Conservation (phyloP, 164 flowering plant genomes). For the Cinnamomum micranthum region DNA sequence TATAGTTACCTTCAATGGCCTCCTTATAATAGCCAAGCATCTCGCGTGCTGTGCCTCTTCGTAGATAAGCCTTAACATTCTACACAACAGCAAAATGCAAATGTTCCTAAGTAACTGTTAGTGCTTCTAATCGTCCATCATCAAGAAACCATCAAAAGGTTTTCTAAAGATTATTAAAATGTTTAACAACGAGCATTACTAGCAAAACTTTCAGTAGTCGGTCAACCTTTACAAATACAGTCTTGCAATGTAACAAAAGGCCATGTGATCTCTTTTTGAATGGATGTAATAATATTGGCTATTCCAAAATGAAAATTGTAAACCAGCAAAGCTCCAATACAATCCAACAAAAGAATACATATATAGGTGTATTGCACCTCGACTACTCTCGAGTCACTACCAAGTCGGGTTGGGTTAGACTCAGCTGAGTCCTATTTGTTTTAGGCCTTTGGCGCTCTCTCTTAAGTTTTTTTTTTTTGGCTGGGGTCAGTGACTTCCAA, state of each 20-base stretch:
- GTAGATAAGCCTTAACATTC: slow-evolving; percentile 90
- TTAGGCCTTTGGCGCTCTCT: too few species aligned
- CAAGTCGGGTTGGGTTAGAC: too few species aligned
- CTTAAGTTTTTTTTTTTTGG: too few species aligned
- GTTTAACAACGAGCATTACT: background rate
- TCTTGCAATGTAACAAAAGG: background rate
- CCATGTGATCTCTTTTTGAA: too few species aligned
- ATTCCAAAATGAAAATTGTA: too few species aligned
- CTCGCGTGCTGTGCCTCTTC: slow-evolving; percentile 96
- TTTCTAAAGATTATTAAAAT: background rate
- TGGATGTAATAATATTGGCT: too few species aligned
- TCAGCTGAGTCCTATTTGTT: too few species aligned
- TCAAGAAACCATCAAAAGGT: slow-evolving; percentile 1
- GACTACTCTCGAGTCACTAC: too few species aligned
- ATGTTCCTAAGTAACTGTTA: background rate
- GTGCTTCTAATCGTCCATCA: background rate
- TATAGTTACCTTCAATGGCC: slow-evolving; percentile 72
- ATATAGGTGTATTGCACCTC: too few species aligned
- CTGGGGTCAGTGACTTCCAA: too few species aligned
- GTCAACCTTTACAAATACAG: background rate
- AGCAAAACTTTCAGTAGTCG: background rate
- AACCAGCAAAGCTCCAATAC: too few species aligned
- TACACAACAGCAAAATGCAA: slow-evolving; percentile 14
- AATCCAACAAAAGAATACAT: too few species aligned
- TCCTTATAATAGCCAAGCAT: slow-evolving; percentile 92